Percentiles rank a stretch among this genome's conserved stretches.
Conservation (phyloP, 106 monocot genomes). For the Hemerocallis citrina region DNA sequence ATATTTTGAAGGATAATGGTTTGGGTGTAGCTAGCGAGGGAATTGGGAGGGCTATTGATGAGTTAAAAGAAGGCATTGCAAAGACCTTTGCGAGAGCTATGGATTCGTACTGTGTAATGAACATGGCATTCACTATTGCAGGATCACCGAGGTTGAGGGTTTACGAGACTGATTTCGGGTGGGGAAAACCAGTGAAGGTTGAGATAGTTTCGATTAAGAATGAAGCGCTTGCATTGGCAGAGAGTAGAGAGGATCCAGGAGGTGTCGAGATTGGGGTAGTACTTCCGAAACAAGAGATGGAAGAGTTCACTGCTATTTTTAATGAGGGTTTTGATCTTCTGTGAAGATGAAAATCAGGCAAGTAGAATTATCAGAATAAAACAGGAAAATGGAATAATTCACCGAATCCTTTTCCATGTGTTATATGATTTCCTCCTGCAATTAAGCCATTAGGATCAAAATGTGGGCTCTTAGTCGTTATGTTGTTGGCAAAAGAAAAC, state of each 20-base stretch:
- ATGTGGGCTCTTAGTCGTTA: too few relatives aligned
- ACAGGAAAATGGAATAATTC: too few relatives aligned
- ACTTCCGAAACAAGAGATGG: slow-evolving; percentile 38
- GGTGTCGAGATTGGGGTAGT: slow-evolving; percentile 56
- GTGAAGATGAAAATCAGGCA: too few relatives aligned
- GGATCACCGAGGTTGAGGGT: slow-evolving; percentile 52
- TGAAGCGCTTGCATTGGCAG: slow-evolving; percentile 39
- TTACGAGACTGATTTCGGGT: slow-evolving; percentile 53
- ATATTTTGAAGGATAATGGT: not conserved
- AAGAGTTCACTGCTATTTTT: slow-evolving; percentile 20
- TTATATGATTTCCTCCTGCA: too few relatives aligned
- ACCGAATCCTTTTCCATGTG: too few relatives aligned
- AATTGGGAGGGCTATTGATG: slow-evolving; percentile 31
- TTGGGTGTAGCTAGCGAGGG: slow-evolving; percentile 12
- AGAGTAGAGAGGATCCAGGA: slow-evolving; percentile 22
- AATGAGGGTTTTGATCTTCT: too few relatives aligned
- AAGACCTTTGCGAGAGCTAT: too few relatives aligned
- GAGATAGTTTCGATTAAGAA: slow-evolving; percentile 54
- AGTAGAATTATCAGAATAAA: too few relatives aligned
- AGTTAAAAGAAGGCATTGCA: slow-evolving; percentile 16
- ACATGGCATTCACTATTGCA: slow-evolving; percentile 18
- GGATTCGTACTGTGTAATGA: not conserved
- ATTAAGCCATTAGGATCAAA: too few relatives aligned
- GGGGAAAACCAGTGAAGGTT: slow-evolving; percentile 48
- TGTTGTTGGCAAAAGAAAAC: too few relatives aligned